Evolutionary conservation across 495 filamentous ascomycete species (phyloP), one percentile per base, ranked within the genome.

Genomic region (Neurospora tetrasperma): DNA sequence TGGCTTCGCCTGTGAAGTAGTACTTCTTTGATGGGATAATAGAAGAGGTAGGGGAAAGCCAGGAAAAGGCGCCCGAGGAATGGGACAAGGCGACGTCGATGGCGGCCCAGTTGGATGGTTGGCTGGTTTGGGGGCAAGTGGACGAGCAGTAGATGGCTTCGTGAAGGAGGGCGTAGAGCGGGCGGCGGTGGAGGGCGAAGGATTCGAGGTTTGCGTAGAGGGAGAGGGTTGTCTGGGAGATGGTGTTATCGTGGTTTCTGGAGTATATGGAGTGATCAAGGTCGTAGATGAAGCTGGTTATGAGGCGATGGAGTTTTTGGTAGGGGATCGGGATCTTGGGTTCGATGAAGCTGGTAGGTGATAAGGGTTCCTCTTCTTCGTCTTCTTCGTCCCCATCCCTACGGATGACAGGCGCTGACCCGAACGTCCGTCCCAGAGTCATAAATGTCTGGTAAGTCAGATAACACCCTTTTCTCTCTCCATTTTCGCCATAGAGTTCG

Each of bases 1-100:
- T 86, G 92, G 95, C 94, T 80, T 98, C 94, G 70, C 94, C 94
- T 0, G 92, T 93, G 82, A 98, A 97, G 72, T 86, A 92, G 69
- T 94, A 84, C 0, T 88, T 86, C 20, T 84, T 18, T 9, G n/a
- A 11, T 48, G 42, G 16, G 42, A 8, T n/a, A n/a, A n/a, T n/a
- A n/a, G n/a, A n/a, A n/a, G n/a, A n/a, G n/a, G n/a, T n/a, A n/a
- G n/a, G n/a, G n/a, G 39, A 41, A 3, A 86, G 79, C 85, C 85
- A 87, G 43, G 79, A 77, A 71, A 81, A 86, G 42, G 82, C 76
- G 1, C 73, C 73, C 12, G 78, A 35, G 0, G 38, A 39, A 11
- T 75, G 74, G 6, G 16, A 23, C 4, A 40, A 35, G 0, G 81
- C 84, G 2, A 86, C 80, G 1, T 80, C 71, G 31, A 83, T 76